Base-by-base conservation (phyloP, 2,329 filamentous ascomycete species). In the Aaosphaeria pasadenensis region DNA sequence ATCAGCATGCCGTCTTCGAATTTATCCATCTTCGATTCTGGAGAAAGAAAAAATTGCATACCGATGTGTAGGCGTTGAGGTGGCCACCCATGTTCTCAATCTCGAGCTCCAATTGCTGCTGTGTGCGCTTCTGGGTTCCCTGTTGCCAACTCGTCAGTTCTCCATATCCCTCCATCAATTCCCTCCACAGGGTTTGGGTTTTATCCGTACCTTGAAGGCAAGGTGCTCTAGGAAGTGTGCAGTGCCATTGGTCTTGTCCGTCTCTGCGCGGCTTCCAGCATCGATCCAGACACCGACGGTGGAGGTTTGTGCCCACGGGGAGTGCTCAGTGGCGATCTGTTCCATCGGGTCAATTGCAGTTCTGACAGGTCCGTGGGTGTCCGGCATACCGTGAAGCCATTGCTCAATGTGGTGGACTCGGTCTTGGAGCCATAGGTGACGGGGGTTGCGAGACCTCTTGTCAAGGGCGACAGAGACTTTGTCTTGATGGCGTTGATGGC, bases 81-180 rank as follows among this genome's bases (percentile, higher is more conserved):
- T 99, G 94, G 58, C 90, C 94, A 74, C 94, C 94, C 89, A 99
- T 96, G 80, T 99, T 99, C 83, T 99, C 94, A 71, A 99, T 97
- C 81, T 99, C 94, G 58, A 99, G 86, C 81, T 99, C 94, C 72
- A 99, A 82, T 79, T 99, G 94, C 73, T 95, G 88, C 77, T 99
- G 94, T 58, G 88, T 91, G 76, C 94, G 85, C 80, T 88, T 95
- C 75, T 88, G 82, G 62, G 94, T 99, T 65, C 94, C 94, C 91
- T 91, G 50, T 55, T 41, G 33, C 44, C 46, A 42, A 48, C 40
- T 42, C 49, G 57, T 70, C 58, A 68, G 67, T 59, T 30, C 52
- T 44, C 46, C 43, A 28, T 47, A 46, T 44, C 44, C 43, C 41
- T 31, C 17, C 45, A 50, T 30, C 43, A 46, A 40, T 48, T 24